These are phyloP conservation scores for Aspergillus sp. DNA, from an alignment of 2,329 filamentous ascomycete genomes.

Conservation along the genomic window DNA sequence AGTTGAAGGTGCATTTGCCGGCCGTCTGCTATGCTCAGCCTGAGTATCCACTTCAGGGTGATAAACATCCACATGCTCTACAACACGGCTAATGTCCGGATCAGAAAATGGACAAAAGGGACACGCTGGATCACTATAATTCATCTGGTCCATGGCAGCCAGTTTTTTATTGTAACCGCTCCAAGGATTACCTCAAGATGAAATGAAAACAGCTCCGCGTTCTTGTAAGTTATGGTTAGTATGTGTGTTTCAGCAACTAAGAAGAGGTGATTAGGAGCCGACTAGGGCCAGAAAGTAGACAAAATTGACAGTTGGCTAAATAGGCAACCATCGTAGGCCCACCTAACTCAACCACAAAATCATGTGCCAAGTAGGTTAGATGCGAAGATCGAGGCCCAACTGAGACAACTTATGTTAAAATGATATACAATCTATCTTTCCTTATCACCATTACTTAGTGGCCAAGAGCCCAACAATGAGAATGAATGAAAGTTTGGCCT, in stretches of 20 bases:
- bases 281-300: background rate
- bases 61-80: constrained; percentile 47
- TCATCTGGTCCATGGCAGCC: constrained; percentile 22
- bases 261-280: background rate
- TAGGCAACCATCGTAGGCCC: background rate
- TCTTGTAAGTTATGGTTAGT: background rate
- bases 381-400: background rate
- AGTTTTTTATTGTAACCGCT: background rate
- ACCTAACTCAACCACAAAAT: background rate
- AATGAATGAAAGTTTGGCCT: too few species aligned
- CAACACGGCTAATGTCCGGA: constrained; percentile 40
- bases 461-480: too few species aligned
- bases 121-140: constrained; percentile 31
- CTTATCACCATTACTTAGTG: too few species aligned
- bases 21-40: constrained; percentile 24
- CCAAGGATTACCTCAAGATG: background rate
- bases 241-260: background rate
- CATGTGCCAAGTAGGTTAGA: background rate
- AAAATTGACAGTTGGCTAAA: background rate
- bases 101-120: constrained; percentile 51
- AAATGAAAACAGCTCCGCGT: background rate
- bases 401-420: background rate
- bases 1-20: background rate
- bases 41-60: constrained; percentile 44
- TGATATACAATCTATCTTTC: too few species aligned